Percentiles rank a stretch among this genome's conserved stretches.
Evolutionary conservation across 306 rosid species (phyloP).

Genomic region (Dryas octopetala): DNA sequence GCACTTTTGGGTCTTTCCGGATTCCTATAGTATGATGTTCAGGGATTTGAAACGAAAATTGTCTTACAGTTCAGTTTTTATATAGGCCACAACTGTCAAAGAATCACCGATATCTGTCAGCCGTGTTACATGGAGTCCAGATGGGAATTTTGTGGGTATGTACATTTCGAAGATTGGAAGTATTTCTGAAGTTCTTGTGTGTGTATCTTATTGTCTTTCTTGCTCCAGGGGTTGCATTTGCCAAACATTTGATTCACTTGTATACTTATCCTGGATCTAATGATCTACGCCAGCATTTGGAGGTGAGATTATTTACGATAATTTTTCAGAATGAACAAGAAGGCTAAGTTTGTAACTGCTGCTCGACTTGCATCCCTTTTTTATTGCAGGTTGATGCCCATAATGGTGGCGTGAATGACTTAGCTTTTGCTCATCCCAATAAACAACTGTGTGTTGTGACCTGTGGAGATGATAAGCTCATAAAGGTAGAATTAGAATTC

Average conservation of each 20-base stretch:
- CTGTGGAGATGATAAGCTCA: constrained; percentile 86
- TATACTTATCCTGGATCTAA: constrained; percentile 62
- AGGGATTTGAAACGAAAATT: constrained; percentile 21
- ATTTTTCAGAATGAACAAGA: constrained; percentile 27
- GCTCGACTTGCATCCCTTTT: constrained; percentile 27
- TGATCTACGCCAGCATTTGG: constrained; percentile 62
- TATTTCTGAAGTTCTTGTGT: constrained; percentile 21
- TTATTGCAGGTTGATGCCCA: constrained; percentile 77
- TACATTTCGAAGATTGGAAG: constrained; percentile 23
- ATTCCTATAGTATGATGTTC: constrained; percentile 4
- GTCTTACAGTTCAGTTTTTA: constrained; percentile 37
- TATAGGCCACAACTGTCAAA: constrained; percentile 61
- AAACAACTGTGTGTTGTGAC: constrained; percentile 76
- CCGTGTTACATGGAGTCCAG: constrained; percentile 86
- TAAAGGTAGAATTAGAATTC: constrained; percentile 55
- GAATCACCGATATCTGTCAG: constrained; percentile 66
- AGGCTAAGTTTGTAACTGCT: constrained; percentile 27
- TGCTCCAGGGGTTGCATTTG: constrained; percentile 78
- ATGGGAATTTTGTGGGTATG: constrained; percentile 85
- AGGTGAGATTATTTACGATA: constrained; percentile 42
- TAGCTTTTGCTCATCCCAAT: constrained; percentile 87
- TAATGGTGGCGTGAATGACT: constrained; percentile 79
- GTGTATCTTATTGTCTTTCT: constrained; percentile 36
- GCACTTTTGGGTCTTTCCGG: neutral
- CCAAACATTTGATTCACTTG: constrained; percentile 79